phyloP scores from a whole-genome alignment of 345 rosid species.

The Lepidium africanum region DNA sequence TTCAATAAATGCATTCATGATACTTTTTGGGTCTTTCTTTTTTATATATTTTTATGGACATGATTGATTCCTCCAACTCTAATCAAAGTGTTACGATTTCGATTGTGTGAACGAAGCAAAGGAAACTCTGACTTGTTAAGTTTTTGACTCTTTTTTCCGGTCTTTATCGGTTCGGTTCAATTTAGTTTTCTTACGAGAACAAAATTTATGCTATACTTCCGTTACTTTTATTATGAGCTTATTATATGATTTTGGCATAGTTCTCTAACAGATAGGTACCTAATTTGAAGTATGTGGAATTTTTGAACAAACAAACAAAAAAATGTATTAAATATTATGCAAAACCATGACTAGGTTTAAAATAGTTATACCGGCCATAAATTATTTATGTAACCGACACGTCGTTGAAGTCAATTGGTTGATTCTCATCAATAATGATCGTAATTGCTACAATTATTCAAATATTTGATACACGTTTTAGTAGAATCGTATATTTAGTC shows the following conservation, averaged over 20 bases:
- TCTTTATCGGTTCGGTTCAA: neutral
- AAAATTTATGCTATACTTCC: neutral
- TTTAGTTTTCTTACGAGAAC: neutral
- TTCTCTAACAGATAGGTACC: neutral
- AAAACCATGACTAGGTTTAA: neutral
- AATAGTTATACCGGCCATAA: neutral
- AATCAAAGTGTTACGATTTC: conserved; percentile 13
- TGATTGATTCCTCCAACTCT: neutral
- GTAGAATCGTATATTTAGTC: neutral
- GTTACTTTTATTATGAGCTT: neutral
- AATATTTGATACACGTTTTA: neutral
- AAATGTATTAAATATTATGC: neutral
- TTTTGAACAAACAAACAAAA: neutral
- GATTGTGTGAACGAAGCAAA: conserved; percentile 22
- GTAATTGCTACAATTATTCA: neutral
- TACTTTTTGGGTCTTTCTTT: neutral
- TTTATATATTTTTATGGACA: neutral
- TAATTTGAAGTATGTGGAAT: too few relatives aligned
- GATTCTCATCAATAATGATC: neutral
- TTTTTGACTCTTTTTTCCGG: neutral
- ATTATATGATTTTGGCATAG: neutral
- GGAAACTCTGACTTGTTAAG: conserved; percentile 3
- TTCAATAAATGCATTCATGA: conserved; percentile 8
- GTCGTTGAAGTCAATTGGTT: neutral
- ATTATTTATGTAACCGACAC: neutral